Conservation (phyloP, 2,329 filamentous ascomycete species). For the Ophiocordyceps unilateralis region DNA sequence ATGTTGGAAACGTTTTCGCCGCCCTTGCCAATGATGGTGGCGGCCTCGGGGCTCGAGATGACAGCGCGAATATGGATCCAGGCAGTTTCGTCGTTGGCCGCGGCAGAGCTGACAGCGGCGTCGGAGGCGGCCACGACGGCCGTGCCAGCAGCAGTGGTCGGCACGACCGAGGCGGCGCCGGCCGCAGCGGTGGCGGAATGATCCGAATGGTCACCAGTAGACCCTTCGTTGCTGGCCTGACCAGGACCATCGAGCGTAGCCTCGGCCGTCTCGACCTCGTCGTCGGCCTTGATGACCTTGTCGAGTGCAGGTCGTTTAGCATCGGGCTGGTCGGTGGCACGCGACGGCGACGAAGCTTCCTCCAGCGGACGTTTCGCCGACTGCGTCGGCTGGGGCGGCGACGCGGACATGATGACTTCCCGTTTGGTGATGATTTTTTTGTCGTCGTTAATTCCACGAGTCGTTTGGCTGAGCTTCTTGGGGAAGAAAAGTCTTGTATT, state of each 20-base stretch:
- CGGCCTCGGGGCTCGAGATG: constrained; percentile 92
- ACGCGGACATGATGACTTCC: constrained; percentile 53
- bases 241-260: constrained; percentile 22
- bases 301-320: constrained; percentile 93
- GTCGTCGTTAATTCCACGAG: background rate
- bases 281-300: constrained; percentile 63
- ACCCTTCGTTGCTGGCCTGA: constrained; percentile 29
- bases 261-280: constrained; percentile 28
- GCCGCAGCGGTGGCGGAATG: constrained; percentile 7
- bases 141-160: constrained; percentile 6
- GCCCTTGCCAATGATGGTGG: constrained; percentile 95
- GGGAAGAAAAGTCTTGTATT: constrained; percentile 16
- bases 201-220: constrained; percentile 29
- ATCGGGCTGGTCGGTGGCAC: constrained; percentile 82
- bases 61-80: constrained; percentile 97
- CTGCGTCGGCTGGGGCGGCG: constrained; percentile 46
- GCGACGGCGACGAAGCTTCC: constrained; percentile 88
- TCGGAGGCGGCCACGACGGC: constrained; percentile 11
- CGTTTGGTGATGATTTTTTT: background rate
- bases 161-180: constrained; percentile 7
- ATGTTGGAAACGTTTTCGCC: constrained; percentile 98
- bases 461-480: constrained; percentile 7
- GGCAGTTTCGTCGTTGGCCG: constrained; percentile 69
- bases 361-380: constrained; percentile 85
- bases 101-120: constrained; percentile 26